Percentiles rank a stretch among this genome's conserved stretches.
Conservation (phyloP, 2,329 filamentous ascomycete species). For the Neocucurbitaria cava region DNA sequence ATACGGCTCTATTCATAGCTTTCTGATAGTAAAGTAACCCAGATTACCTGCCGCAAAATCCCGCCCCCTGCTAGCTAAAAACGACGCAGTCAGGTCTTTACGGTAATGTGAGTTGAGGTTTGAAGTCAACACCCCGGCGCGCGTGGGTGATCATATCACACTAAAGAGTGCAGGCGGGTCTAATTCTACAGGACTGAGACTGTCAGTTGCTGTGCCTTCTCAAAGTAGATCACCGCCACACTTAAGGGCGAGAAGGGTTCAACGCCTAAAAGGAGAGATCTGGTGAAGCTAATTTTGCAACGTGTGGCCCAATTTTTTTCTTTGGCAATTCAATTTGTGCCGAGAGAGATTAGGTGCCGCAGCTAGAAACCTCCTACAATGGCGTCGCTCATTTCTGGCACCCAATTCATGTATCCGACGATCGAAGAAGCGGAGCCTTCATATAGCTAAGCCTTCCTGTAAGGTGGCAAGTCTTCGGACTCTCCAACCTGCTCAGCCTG, state of each 20-base stretch:
- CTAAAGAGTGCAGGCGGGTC: no score
- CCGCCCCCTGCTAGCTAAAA: no score
- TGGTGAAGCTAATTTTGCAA: no score
- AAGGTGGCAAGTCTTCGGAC: constrained; percentile 31
- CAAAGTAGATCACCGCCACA: not conserved
- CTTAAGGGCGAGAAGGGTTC: not conserved
- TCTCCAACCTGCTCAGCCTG: constrained; percentile 24
- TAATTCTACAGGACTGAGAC: no score
- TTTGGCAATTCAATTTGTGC: constrained; percentile 15
- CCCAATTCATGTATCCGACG: not conserved
- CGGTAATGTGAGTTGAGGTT: no score
- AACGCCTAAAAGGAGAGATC: not conserved
- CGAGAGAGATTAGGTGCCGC: constrained; percentile 8
- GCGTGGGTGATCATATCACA: no score
- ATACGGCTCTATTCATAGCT: no score
- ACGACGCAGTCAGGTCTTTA: no score
- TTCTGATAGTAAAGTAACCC: no score
- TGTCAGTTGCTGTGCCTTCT: not conserved
- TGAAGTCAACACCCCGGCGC: no score
- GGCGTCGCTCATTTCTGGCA: not conserved
- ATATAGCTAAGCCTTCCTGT: constrained; percentile 27
- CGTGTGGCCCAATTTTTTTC: no score
- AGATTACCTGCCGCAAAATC: no score
- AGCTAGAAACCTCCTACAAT: not conserved
- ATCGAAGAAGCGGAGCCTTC: not conserved